Base-by-base conservation (phyloP, 768 basidiomycete species). In the Leucosporidium creatinivorum region DNA sequence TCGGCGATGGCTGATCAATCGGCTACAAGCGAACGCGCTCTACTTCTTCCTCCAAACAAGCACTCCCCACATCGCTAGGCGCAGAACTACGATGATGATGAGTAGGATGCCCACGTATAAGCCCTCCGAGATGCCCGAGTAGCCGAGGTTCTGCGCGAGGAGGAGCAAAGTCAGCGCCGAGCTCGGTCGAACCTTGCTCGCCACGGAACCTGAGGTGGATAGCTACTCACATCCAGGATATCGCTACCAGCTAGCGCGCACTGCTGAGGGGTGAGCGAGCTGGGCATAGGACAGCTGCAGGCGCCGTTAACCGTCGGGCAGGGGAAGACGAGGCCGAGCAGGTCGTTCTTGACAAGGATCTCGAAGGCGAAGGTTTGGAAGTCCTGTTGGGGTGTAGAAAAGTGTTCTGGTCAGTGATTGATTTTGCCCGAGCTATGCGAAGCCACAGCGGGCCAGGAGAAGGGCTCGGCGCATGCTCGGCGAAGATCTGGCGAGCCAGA, bases 221-320 rank as follows among this genome's bases (percentile, higher is more conserved):
- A 3, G 15, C 3, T 0, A 58, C 74, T 30, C 50, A 73, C 73
- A 52, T 67, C 55, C 13, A 85, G 76, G 1, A 85, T 81, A 68
- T 85, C 84, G 8, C 79, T 78, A 7, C 84, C 84, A 0, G 81
- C 78, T 2, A 85, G 77, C 0, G 81, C 82, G 68, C 84, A 84
- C 30, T 61, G 26, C 8, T 76, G 75, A 23, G 80, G 78, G 17
- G 80, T 79, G 51, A 77, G 68, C 2, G 83, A 81, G 18, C 81
- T 80, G 17, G 84, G 81, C 73, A 83, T 84, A 5, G 83, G 81
- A 66, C 85, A 86, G 12, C 73, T 69, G 66, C 83, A 84, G 10
- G 74, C 61, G 4, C 78, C 80, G 51, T 81, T 75, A 12, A 75
- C 66, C 10, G 76, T 80, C 9, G 76, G 61, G 74, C 84, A 85